Conservation (phyloP, 2,329 filamentous ascomycete genomes). For the Cordyceps farinosa region DNA sequence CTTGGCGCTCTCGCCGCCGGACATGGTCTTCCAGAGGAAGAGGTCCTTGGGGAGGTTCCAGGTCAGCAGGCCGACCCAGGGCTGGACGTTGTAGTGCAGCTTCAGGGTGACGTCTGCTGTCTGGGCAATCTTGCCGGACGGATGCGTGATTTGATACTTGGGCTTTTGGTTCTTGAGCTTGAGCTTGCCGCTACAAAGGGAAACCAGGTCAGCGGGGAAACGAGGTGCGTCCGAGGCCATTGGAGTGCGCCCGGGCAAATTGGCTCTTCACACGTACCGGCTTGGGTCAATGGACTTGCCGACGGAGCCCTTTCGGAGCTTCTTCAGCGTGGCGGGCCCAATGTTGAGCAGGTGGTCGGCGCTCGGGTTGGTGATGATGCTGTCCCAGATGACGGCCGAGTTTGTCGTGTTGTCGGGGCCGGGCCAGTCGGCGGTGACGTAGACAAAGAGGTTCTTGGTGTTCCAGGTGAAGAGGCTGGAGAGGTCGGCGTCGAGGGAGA, state of each 20-base stretch:
- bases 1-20: constrained; percentile 59
- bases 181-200: constrained; percentile 60
- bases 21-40: constrained; percentile 62
- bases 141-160: constrained; percentile 97
- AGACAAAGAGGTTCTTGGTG: constrained; percentile 97
- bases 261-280: constrained; percentile 40
- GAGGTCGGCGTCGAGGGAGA: constrained; percentile 89
- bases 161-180: constrained; percentile 79
- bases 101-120: constrained; percentile 71
- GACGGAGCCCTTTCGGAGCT: constrained; percentile 55
- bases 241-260: background rate
- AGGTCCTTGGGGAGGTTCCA: constrained; percentile 66
- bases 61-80: constrained; percentile 84
- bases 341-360: constrained; percentile 61
- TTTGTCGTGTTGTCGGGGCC: constrained; percentile 45
- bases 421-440: constrained; percentile 78
- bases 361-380: constrained; percentile 76
- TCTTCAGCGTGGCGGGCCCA: constrained; percentile 57
- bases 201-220: background rate
- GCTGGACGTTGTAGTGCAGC: constrained; percentile 94
- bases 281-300: constrained; percentile 59
- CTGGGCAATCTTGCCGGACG: constrained; percentile 72
- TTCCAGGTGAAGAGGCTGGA: constrained; percentile 97
- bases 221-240: no score
- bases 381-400: constrained; percentile 91